Evolutionary conservation across 257 asterid species (phyloP), one percentile per base, ranked within the genome.

Genomic region (Lithospermum erythrorhizon): DNA sequence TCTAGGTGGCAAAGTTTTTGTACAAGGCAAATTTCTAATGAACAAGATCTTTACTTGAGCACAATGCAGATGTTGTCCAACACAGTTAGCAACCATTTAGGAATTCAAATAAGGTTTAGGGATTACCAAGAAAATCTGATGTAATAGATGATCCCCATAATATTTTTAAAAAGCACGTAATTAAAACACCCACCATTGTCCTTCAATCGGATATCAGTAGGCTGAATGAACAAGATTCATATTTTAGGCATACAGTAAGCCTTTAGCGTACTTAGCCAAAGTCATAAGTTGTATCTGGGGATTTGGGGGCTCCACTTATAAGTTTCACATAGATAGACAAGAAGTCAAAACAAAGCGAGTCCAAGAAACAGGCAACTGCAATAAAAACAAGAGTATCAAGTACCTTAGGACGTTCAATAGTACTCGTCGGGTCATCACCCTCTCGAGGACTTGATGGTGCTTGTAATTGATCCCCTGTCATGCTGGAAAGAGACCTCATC

Each of bases 111-210:
- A n/a, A n/a, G n/a, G n/a, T n/a, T n/a, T n/a, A n/a, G n/a, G n/a
- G n/a, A n/a, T n/a, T n/a, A n/a, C n/a, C n/a, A n/a, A n/a, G n/a
- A n/a, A n/a, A n/a, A n/a, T n/a, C n/a, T n/a, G n/a, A n/a, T n/a
- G n/a, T n/a, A n/a, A n/a, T n/a, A n/a, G n/a, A n/a, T n/a, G n/a
- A n/a, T n/a, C n/a, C n/a, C n/a, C n/a, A 91, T 70, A 65, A 91
- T 91, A 76, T 82, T 91, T 70, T 91, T 97, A 82, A n/a, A n/a
- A 91, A 77, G 75, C 98, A 91, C 68, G 98, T 97, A 60, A 91
- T 77, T 68, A 91, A 88, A 27, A 91, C 98, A 61, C 98, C 98
- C 98, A 91, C 88, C 97, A 86, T 74, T 48, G 97, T 91, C 61
- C 98, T n/a, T 97, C 66, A 77, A 71, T 78, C 88, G 82, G 73